These are phyloP conservation scores for Borealophlyctis nickersoniae DNA, from an alignment of 192 early-diverging fungal genomes.

Conservation along the genomic window DNA sequence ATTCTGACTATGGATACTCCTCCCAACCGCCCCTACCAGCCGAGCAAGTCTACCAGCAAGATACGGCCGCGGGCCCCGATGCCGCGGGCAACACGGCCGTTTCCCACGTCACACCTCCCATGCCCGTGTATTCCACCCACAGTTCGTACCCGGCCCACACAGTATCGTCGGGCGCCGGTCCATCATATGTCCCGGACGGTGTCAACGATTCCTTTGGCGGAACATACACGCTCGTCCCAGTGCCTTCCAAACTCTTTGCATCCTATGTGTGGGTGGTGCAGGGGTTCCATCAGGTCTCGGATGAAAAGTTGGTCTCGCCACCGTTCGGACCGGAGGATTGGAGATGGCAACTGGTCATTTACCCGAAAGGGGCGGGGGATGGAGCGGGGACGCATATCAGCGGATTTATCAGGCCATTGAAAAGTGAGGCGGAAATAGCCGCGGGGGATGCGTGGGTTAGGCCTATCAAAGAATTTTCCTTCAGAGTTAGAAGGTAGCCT, in stretches of 20 bases:
- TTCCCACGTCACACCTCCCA: constrained; percentile 5
- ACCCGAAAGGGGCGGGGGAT: constrained; percentile 37
- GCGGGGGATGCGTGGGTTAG: constrained; percentile 39
- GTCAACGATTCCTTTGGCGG: constrained; percentile 7
- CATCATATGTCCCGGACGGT: constrained; percentile 17
- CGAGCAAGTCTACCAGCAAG: constrained; percentile 11
- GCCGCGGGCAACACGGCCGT: not conserved
- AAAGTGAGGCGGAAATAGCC: constrained; percentile 28
- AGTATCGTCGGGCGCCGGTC: constrained; percentile 18
- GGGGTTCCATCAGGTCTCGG: constrained; percentile 19
- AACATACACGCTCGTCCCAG: constrained; percentile 6
- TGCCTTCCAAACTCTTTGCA: constrained; percentile 25
- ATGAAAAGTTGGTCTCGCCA: constrained; percentile 51
- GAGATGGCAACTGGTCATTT: constrained; percentile 46
- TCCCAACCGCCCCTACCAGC: not conserved
- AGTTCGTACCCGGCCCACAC: constrained; percentile 1
- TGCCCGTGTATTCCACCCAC: not conserved
- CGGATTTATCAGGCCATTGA: constrained; percentile 40
- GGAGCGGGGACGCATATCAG: constrained; percentile 22
- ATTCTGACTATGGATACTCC: not conserved
- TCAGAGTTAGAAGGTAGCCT: constrained; percentile 30
- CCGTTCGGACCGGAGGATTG: constrained; percentile 46
- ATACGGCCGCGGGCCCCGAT: constrained; percentile 11
- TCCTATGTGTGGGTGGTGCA: constrained; percentile 30
- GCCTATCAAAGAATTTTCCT: constrained; percentile 33